Evolutionary conservation across 169 alveolate species (phyloP), one percentile per base, ranked within the genome.

Genomic region (Theileria parva): DNA sequence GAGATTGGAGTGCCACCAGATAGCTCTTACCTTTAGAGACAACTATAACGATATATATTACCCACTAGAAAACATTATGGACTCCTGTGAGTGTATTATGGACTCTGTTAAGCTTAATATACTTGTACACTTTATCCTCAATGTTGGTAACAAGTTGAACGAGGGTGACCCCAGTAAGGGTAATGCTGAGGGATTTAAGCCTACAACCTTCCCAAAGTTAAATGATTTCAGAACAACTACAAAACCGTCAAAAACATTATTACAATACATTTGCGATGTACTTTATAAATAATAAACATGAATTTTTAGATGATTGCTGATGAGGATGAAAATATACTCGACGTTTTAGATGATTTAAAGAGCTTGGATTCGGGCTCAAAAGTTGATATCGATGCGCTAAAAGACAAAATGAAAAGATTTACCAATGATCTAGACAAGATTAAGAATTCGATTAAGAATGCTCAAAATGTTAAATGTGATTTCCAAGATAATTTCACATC

Each of bases 131-230:
- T 88, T 94, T 17, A 91, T 94, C n/a, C 86, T 94, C 37, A 90
- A 88, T 53, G 89, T 94, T 44, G 97, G 97, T 59, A 94, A 94
- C 74, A 84, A 93, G 53, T 81, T 94, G 71, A 94, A 94, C 79
- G 89, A 83, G 70, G 96, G 96, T 19, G 96, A 94, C 79, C 89
- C 97, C 9, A 93, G 92, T 76, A 92, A 93, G 88, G 97, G 97
- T 50, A 91, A 93, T 74, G 97, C 97, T 3, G 90, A 87, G 55
- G 97, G 97, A 48, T 94, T 94, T 88, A 94, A 93, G 83, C 91
- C 95, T 83, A 92, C 96, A 28, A 93, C 97, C 0, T 77, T 89
- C 60, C 74, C 96, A 27, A 94, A 94, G 81, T 80, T 94, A 51
- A 86, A 89, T 72, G 97, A 94, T 70, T 88, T 94, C 37, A 73